Conservation (phyloP, 1,284 basidiomycete genomes). For the Cystobasidium sp. region DNA sequence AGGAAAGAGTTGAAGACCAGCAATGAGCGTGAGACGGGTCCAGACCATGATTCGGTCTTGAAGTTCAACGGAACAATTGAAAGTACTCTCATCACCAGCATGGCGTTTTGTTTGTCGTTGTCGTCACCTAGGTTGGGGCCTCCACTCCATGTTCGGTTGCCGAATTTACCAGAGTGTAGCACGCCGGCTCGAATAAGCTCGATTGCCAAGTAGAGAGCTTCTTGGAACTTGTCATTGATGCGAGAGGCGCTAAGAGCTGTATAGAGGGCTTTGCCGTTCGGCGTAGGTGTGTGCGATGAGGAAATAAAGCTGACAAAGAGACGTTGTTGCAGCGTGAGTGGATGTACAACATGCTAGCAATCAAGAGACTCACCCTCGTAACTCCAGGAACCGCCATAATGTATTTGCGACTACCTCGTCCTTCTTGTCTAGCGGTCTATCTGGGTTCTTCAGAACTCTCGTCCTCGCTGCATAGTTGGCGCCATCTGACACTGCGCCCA, state of each 20-base stretch:
- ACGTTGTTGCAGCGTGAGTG: not conserved
- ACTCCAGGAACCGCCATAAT: conserved; percentile 95
- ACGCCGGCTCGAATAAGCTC: conserved; percentile 92
- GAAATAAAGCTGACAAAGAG: conserved; percentile 58
- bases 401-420: conserved; percentile 98
- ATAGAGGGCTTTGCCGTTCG: conserved; percentile 87
- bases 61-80: conserved; percentile 91
- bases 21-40: conserved; percentile 91
- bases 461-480: conserved; percentile 79
- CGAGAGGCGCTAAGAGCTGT: conserved; percentile 74
- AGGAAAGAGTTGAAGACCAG: conserved; percentile 98
- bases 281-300: conserved; percentile 92
- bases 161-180: conserved; percentile 91
- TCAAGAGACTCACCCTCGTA: conserved; percentile 71
- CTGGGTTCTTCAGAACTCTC: conserved; percentile 61
- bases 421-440: conserved; percentile 82
- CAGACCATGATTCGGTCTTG: conserved; percentile 79
- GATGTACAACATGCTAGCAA: not conserved
- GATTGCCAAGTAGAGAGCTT: conserved; percentile 88
- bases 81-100: conserved; percentile 93
- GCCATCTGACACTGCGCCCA: conserved; percentile 77
- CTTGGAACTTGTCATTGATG: conserved; percentile 97
- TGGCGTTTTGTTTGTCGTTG: conserved; percentile 62
- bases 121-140: conserved; percentile 83
- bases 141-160: conserved; percentile 83